Percentiles rank a stretch among this genome's conserved stretches.
phyloP scores from a whole-genome alignment of 495 filamentous ascomycete species.

The Xeromyces bisporus region DNA sequence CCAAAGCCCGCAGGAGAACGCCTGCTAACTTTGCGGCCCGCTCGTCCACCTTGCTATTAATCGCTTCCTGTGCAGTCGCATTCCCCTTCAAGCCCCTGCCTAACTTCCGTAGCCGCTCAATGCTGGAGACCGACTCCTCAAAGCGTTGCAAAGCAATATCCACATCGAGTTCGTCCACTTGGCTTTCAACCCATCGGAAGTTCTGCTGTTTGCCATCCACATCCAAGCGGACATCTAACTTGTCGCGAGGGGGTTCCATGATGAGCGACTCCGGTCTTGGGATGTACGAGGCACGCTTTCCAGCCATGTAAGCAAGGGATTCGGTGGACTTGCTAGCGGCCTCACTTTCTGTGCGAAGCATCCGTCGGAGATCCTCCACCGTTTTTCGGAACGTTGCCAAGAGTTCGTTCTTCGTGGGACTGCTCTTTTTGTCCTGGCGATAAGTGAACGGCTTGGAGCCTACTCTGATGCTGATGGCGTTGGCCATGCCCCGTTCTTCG shows the following conservation, averaged over 20 bases:
- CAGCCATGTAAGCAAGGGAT: slow-evolving; percentile 56
- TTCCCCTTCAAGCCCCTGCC: slow-evolving; percentile 71
- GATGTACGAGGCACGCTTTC: slow-evolving; percentile 13
- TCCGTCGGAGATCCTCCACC: slow-evolving; percentile 75
- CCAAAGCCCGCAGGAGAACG: slow-evolving; percentile 53
- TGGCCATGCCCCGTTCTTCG: slow-evolving; percentile 50
- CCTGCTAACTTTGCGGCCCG: slow-evolving; percentile 63
- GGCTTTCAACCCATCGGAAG: slow-evolving; percentile 82
- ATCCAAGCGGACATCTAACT: slow-evolving; percentile 64
- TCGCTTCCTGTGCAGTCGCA: slow-evolving; percentile 67
- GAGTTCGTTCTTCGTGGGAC: slow-evolving; percentile 58
- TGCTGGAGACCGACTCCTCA: slow-evolving; percentile 60
- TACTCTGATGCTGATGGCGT: slow-evolving; percentile 80
- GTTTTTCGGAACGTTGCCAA: slow-evolving; percentile 81
- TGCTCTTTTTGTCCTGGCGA: slow-evolving; percentile 57
- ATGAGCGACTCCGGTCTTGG: slow-evolving; percentile 36
- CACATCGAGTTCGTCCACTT: slow-evolving; percentile 93
- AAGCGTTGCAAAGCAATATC: slow-evolving; percentile 85
- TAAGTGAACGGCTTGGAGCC: slow-evolving; percentile 90
- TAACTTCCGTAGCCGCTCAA: slow-evolving; percentile 68
- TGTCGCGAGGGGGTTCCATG: slow-evolving; percentile 52
- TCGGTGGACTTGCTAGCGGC: slow-evolving; percentile 62
- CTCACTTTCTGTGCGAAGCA: slow-evolving; percentile 65
- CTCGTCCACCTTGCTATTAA: slow-evolving; percentile 76
- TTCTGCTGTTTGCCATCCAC: slow-evolving; percentile 94